Conservation (phyloP, 129 eudicot genomes). For the Flaveria trinervia region DNA sequence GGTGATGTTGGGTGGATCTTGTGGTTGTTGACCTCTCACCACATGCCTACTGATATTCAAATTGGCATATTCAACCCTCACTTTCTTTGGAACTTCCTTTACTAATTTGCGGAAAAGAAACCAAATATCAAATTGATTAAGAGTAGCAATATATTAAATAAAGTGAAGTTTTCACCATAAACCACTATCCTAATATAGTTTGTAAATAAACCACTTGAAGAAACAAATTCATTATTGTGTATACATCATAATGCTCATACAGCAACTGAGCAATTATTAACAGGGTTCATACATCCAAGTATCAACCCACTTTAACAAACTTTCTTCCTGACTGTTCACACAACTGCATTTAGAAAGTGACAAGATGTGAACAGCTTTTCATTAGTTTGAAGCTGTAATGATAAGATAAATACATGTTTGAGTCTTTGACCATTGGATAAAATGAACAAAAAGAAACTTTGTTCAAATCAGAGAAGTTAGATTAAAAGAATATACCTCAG, state of each 20-base stretch:
- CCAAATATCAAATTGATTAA: background rate
- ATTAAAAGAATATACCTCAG: background rate
- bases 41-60: no score
- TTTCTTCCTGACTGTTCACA: background rate
- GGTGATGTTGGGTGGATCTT: no score
- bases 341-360: constrained; percentile 9
- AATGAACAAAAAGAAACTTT: constrained; percentile 4
- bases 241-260: constrained; percentile 19
- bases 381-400: background rate
- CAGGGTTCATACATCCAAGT: constrained; percentile 5
- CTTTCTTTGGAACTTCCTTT: no score
- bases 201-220: background rate
- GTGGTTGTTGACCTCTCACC: no score
- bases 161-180: background rate
- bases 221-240: constrained; percentile 1
- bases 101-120: background rate
- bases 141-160: background rate
- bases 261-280: constrained; percentile 17
- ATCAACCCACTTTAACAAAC: background rate
- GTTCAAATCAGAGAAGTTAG: background rate
- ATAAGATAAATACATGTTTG: background rate
- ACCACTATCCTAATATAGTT: background rate
- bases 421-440: background rate
- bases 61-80: no score
- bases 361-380: background rate